Percentiles rank a stretch among this genome's conserved stretches.
Evolutionary conservation across 345 rosid genomes (phyloP).

Genomic region (Clausena lansium): DNA sequence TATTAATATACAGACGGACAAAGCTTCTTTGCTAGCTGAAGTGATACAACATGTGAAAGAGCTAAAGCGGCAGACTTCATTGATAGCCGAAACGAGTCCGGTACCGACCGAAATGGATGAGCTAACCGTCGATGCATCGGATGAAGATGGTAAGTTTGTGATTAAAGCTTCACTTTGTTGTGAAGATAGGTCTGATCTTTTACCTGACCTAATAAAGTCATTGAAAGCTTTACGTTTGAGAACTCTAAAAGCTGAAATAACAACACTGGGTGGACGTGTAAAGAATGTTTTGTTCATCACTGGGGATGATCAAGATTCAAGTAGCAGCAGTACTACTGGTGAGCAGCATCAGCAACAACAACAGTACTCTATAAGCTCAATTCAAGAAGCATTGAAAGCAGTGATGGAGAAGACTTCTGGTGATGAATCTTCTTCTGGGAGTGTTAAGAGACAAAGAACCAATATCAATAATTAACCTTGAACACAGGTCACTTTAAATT

Average conservation of each 20-base stretch:
- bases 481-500: conserved; percentile 65
- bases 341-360: conserved; percentile 32
- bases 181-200: conserved; percentile 86
- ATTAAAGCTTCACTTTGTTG: conserved; percentile 93
- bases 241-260: conserved; percentile 90
- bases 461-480: conserved; percentile 55
- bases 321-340: conserved; percentile 18
- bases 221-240: conserved; percentile 74
- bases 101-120: conserved; percentile 88
- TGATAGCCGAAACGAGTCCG: conserved; percentile 76
- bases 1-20: conserved; percentile 64
- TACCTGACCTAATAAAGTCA: conserved; percentile 83
- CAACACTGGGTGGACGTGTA: conserved; percentile 89
- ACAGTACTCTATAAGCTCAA: conserved; percentile 63
- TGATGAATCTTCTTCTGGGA: conserved; percentile 68
- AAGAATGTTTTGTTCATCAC: conserved; percentile 89
- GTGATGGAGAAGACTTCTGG: conserved; percentile 86
- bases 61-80: conserved; percentile 70
- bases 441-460: conserved; percentile 85
- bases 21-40: conserved; percentile 94
- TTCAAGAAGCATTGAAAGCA: conserved; percentile 87
- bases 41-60: conserved; percentile 98
- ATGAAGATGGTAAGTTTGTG: conserved; percentile 78
- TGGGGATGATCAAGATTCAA: conserved; percentile 59
- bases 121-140: conserved; percentile 75